phyloP scores from a whole-genome alignment of 768 basidiomycete species.

The Lentinula raphanica region DNA sequence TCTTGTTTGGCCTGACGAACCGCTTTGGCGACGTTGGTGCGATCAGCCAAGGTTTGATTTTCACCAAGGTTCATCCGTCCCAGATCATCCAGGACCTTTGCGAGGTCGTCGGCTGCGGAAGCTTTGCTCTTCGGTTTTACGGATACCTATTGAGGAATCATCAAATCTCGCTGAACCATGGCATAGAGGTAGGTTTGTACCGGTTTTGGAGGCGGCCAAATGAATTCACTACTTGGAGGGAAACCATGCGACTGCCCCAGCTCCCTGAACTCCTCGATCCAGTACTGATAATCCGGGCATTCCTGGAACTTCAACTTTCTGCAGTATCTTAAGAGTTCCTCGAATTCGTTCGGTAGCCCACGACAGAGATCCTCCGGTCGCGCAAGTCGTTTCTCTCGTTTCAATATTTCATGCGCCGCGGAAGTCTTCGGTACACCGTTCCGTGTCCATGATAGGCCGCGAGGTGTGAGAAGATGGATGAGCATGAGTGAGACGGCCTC shows the following conservation, averaged over 20 bases:
- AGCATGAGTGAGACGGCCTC: constrained; percentile 77
- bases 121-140: constrained; percentile 25
- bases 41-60: constrained; percentile 46
- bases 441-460: constrained; percentile 73
- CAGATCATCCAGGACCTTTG: constrained; percentile 52
- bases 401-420: constrained; percentile 56
- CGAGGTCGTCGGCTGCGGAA: constrained; percentile 42
- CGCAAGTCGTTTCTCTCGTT: constrained; percentile 56
- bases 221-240: constrained; percentile 50
- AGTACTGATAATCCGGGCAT: constrained; percentile 59
- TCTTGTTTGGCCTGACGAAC: constrained; percentile 29
- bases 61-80: constrained; percentile 54
- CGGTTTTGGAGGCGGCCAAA: constrained; percentile 55
- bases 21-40: constrained; percentile 40
- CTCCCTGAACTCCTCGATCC: constrained; percentile 60
- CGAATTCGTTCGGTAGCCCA: constrained; percentile 65
- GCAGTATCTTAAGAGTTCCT: constrained; percentile 72
- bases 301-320: constrained; percentile 65
- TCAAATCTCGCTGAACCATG: constrained; percentile 8
- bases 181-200: background rate
- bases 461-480: constrained; percentile 73
- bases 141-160: constrained; percentile 22
- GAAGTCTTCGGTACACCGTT: constrained; percentile 75
- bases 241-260: constrained; percentile 61
- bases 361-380: constrained; percentile 63